Base-by-base conservation (phyloP, 345 rosid species). In the Gynandropsis gynandra region DNA sequence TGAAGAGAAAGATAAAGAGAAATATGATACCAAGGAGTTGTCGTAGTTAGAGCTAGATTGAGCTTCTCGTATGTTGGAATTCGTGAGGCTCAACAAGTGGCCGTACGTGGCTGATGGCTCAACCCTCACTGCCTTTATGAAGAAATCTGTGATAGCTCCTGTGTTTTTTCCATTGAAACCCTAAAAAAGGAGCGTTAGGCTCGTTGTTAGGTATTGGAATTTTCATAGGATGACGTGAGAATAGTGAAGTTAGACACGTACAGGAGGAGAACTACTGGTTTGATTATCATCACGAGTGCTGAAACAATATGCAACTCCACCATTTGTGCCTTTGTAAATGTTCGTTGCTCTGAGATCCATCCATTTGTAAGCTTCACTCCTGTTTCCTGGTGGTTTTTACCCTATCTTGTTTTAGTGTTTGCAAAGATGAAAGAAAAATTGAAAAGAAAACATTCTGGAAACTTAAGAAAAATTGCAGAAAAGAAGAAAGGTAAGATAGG, bases 81-180 rank as follows among this genome's bases (percentile, higher is more conserved):
- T 67, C 83, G 86, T 81, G 19, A 78, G 56, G 24, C 21, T 69
- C 43, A 86, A 79, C 53, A 89, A 52, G 32, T 59, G 69, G 1
- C 90, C 90, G 5, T 89, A 86, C 0, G 88, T 80, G 5, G 76
- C 60, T 27, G 76, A 72, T 0, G 81, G 80, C 34, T 81, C 85
- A 52, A 64, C 70, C 42, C 72, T 70, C 58, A 86, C 70, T 3
- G 90, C 80, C 42, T 83, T 80, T 27, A 86, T 80, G 68, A 89
- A 86, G 77, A 83, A 75, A 51, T 72, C 78, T 4, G 95, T 89
- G 78, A 81, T 53, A 10, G 88, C 95, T 17, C 95, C 97, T 10
- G 70, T 58, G 54, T 55, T 63, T 31, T 47, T 74, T 5, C 78
- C 79, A 8, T 83, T 61, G 42, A 89, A 79, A 17, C 80, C 78